These are phyloP conservation scores for Acanthamoeba lugdunensis DNA, from an alignment of 208 protist genomes.

Conservation along the genomic window DNA sequence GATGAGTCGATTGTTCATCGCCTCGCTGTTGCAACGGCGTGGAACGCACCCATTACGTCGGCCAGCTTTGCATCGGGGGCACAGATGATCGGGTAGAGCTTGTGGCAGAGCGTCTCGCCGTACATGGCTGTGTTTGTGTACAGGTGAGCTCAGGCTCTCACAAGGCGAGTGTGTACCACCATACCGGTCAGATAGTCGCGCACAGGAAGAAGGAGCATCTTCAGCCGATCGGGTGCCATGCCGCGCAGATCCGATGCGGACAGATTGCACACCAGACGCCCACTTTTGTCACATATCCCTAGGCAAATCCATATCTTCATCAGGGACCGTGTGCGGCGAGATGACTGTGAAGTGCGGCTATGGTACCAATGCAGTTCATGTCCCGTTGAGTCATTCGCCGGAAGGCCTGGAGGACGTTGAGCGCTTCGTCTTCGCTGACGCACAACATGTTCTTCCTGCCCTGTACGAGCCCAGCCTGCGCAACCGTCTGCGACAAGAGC, in stretches of 20 bases:
- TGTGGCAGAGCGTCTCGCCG: conserved; percentile 1
- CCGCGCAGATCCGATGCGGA: conserved; percentile 14
- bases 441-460: neutral
- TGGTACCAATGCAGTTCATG: conserved; percentile 22
- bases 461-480: neutral
- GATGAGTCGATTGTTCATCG: neutral
- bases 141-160: neutral
- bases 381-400: neutral
- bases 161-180: neutral
- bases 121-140: neutral
- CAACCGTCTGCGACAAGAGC: neutral
- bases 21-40: neutral
- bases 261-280: neutral
- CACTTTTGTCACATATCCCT: conserved; percentile 4
- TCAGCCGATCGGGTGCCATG: neutral
- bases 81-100: neutral
- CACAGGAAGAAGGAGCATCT: conserved; percentile 26
- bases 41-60: neutral
- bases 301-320: neutral
- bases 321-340: neutral
- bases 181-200: neutral
- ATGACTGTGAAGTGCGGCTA: neutral
- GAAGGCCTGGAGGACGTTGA: conserved; percentile 1
- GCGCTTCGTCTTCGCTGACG: neutral
- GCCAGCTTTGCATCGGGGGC: neutral